Conservation (phyloP, 768 basidiomycete genomes). For the Podaxis sp. region DNA sequence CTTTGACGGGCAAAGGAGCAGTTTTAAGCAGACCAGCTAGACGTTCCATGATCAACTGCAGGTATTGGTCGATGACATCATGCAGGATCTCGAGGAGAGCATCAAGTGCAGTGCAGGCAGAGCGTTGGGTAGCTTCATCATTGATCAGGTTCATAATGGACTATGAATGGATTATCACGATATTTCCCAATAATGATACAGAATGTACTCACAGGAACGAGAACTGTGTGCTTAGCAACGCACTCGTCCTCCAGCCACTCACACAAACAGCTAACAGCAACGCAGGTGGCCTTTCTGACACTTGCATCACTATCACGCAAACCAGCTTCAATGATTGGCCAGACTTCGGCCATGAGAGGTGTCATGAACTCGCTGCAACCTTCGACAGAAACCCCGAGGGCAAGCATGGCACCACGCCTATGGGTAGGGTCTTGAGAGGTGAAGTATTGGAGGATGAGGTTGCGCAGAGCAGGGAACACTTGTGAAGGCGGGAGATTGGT, state of each 20-base stretch:
- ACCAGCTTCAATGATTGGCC: constrained; percentile 92
- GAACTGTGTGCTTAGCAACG: constrained; percentile 72
- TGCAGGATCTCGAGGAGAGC: constrained; percentile 93
- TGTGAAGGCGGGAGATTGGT: constrained; percentile 92
- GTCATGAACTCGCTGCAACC: constrained; percentile 99
- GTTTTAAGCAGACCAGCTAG: constrained; percentile 84
- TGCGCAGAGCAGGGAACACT: constrained; percentile 91
- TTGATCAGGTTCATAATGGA: constrained; percentile 90
- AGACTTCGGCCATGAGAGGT: constrained; percentile 85
- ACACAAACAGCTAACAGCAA: constrained; percentile 93
- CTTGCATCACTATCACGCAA: constrained; percentile 79
- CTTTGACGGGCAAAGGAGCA: constrained; percentile 84
- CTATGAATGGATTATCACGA: constrained; percentile 34
- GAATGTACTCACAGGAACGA: constrained; percentile 72
- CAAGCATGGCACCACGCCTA: constrained; percentile 92
- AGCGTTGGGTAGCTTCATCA: constrained; percentile 81
- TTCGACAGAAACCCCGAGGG: constrained; percentile 93
- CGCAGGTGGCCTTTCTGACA: constrained; percentile 95
- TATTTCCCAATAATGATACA: not conserved
- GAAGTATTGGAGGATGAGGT: constrained; percentile 83
- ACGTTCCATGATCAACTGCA: constrained; percentile 92
- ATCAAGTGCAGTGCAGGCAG: constrained; percentile 97
- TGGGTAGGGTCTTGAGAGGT: constrained; percentile 71
- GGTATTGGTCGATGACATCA: constrained; percentile 87
- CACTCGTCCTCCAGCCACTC: constrained; percentile 98